These are phyloP conservation scores for Apiotrichum laibachii DNA, from an alignment of 1,284 basidiomycete genomes.

Conservation along the genomic window DNA sequence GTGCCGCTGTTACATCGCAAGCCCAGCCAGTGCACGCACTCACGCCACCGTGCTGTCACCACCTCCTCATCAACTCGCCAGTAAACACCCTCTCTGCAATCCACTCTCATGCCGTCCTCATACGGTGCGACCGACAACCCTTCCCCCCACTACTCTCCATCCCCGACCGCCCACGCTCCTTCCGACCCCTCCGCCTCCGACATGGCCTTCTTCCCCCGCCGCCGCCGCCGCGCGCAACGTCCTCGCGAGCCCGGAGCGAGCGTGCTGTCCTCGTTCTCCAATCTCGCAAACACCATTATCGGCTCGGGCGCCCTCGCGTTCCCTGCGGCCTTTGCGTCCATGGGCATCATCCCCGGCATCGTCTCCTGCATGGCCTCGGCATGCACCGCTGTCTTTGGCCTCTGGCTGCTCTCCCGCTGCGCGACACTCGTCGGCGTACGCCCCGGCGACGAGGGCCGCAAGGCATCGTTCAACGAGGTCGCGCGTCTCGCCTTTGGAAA, in stretches of 20 bases:
- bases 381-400: conserved; percentile 72
- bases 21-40: too few species aligned
- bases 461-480: conserved; percentile 82
- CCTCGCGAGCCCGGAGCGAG: conserved; percentile 16
- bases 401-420: conserved; percentile 84
- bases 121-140: conserved; percentile 1
- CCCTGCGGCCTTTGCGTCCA: conserved; percentile 73
- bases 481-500: conserved; percentile 72
- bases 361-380: conserved; percentile 86
- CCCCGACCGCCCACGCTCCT: not conserved
- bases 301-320: conserved; percentile 67
- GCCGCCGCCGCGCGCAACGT: conserved; percentile 10
- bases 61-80: too few species aligned
- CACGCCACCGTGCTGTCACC: too few species aligned
- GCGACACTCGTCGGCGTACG: conserved; percentile 64
- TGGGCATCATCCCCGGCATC: conserved; percentile 80
- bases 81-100: not conserved
- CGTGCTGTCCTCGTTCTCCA: conserved; percentile 49
- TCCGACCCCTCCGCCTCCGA: not conserved
- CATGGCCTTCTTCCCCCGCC: not conserved
- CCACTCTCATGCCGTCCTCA: not conserved
- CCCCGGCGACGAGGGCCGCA: conserved; percentile 54
- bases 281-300: conserved; percentile 81
- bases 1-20: too few species aligned
- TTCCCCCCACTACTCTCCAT: not conserved